Base-by-base conservation (phyloP, 495 filamentous ascomycete species). In the Staphylotrichum longicolle region DNA sequence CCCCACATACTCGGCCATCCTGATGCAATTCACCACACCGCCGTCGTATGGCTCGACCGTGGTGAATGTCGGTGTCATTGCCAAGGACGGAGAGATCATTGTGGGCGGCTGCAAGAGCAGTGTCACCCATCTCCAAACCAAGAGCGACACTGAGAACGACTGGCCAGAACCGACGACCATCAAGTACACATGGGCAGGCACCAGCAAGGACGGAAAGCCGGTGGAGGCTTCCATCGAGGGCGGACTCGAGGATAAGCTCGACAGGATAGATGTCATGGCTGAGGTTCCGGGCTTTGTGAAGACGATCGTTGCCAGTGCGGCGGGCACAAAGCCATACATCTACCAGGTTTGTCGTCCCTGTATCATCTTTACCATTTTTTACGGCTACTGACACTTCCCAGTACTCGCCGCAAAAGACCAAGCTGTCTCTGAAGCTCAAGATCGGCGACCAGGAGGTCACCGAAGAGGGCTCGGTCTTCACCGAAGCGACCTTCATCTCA, bases 21-120 rank as follows among this genome's bases (percentile, higher is more conserved):
- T 97, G 83, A 98, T 98, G 94, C 89, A 98, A 74, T 98, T 82
- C 75, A 96, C 86, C 30, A 98, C 94, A 1, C 94, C 94, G n/a
- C 86, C 89, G 7, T 96, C 93, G 5, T 98, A 98, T 66, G 94
- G 91, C 37, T 86, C 86, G 34, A 95, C 91, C n/a, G 78, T 80
- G 32, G 93, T 98, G 50, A 91, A 83, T 61, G 90, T 97, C 33
- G 88, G 91, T 54, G 90, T 86, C 55, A 82, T 98, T 51, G 83
- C 84, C 52, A 91, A 86, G 64, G 90, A 96, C 57, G 89, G 83
- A 9, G 85, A 91, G 72, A 85, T 98, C 49, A 72, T 98, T 54
- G 84, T 81, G 39, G 93, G 87, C 33, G 89, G 90, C 20, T 74
- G 80, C 33, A 77, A 67, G 39, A 87, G 85, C 71, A 72, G 75